These are phyloP conservation scores for Hirschfeldia incana DNA, from an alignment of 345 rosid genomes.

Conservation along the genomic window DNA sequence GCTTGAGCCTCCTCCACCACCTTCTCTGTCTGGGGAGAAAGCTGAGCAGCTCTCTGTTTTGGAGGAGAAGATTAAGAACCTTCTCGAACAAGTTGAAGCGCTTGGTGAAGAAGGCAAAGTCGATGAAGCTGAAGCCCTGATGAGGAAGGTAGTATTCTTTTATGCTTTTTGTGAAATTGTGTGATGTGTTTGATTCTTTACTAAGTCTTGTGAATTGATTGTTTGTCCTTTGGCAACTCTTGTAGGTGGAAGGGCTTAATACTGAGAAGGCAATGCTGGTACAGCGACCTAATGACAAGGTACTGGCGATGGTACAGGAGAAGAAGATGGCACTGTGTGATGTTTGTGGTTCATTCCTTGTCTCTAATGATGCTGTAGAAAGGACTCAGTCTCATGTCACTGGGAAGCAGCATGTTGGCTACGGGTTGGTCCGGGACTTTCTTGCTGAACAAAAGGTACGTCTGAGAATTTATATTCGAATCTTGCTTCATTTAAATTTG, in stretches of 20 bases:
- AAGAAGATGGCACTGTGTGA: conserved; percentile 97
- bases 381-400: conserved; percentile 95
- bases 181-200: conserved; percentile 3
- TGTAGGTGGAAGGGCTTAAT: conserved; percentile 84
- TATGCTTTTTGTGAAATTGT: background rate
- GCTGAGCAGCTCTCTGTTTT: conserved; percentile 77
- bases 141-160: conserved; percentile 75
- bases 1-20: conserved; percentile 75
- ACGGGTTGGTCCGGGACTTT: conserved; percentile 95
- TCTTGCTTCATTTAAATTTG: background rate
- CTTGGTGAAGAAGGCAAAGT: conserved; percentile 99
- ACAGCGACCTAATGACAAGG: conserved; percentile 70
- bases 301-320: conserved; percentile 78
- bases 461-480: conserved; percentile 17
- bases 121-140: conserved; percentile 99
- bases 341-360: conserved; percentile 95
- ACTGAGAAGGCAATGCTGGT: conserved; percentile 68
- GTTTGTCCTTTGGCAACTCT: conserved; percentile 13
- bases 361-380: conserved; percentile 95
- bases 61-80: conserved; percentile 91
- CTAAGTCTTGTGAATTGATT: background rate
- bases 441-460: conserved; percentile 74
- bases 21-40: conserved; percentile 74
- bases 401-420: conserved; percentile 98
- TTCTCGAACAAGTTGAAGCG: conserved; percentile 91